A percentile compares a stretch with the other conserved stretches of the same genome.
These are phyloP conservation scores for Cladobotryum protrusum DNA, from an alignment of 2,329 filamentous ascomycete species.

Conservation along the genomic window DNA sequence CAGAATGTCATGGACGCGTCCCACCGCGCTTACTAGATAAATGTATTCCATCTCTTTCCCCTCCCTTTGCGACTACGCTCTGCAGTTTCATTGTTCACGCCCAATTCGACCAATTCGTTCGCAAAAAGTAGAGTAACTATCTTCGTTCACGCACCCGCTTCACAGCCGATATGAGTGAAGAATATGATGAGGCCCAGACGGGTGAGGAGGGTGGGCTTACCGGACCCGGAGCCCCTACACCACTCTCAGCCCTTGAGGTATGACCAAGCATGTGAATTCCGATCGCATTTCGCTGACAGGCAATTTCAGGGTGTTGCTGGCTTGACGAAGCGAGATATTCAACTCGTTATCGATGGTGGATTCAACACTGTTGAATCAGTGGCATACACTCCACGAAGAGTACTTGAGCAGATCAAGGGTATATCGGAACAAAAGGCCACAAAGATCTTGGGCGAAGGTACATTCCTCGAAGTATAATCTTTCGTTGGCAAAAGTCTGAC, in stretches of 20 bases:
- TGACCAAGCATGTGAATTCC: conserved; percentile 17
- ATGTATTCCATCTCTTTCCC: conserved; percentile 15
- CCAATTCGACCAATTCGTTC: neutral
- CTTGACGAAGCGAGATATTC: conserved; percentile 91
- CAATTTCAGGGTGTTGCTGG: conserved; percentile 68
- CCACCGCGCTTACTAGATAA: conserved; percentile 22
- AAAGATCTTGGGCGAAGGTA: conserved; percentile 86
- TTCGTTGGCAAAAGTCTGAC: neutral
- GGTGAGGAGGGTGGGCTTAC: conserved; percentile 66
- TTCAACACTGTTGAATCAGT: conserved; percentile 95
- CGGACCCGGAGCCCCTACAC: conserved; percentile 89
- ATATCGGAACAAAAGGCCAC: conserved; percentile 95
- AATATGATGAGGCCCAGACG: conserved; percentile 60
- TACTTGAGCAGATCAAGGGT: conserved; percentile 91
- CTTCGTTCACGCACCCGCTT: no score
- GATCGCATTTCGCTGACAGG: neutral
- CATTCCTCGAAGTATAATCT: conserved; percentile 10
- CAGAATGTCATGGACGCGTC: conserved; percentile 28
- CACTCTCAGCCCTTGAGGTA: conserved; percentile 80
- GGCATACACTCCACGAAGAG: conserved; percentile 79
- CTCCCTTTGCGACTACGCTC: conserved; percentile 5
- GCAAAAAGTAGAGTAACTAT: neutral
- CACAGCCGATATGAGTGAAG: conserved; percentile 35
- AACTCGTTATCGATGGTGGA: conserved; percentile 83
- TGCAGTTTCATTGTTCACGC: neutral